Evolutionary conservation across 306 rosid genomes (phyloP), one percentile per base, ranked within the genome.

Genomic region (Prunus fruticosa): DNA sequence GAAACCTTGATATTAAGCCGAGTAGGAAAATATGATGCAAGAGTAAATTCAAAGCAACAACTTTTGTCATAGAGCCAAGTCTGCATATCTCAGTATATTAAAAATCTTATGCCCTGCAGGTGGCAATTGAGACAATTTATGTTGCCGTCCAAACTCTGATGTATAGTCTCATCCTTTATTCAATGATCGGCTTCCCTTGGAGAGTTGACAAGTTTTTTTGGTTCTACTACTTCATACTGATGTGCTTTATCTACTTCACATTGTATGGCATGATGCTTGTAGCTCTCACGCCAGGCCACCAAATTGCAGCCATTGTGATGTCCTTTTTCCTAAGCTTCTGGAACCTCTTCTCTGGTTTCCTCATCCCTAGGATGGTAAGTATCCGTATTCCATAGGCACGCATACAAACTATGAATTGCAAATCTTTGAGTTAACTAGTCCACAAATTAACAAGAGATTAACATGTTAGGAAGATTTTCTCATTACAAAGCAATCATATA

Each of bases 231-330:
- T 88, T 82, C 77, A 69, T 84, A 41, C 78, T 78, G 83, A 80
- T 74, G 81, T 78, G 87, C 75, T 84, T 82, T 57, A 80, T 84
- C 76, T 84, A 71, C 84, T 89, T 84, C 84, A 89, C 90, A 64
- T 82, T 89, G 34, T 89, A 89, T 43, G 93, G 93, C 30, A 85
- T 89, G 91, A 85, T 89, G 93, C 73, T 77, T 64, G 85, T 79
- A 16, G 87, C 90, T 82, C 85, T 89, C 5, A 89, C 89, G 61
- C 91, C 91, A n/a, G 83, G 82, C 73, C 79, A 84, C 51, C 84
- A 83, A 69, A 81, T 87, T 75, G 93, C 93, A 27, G 81, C 88
- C 65, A 77, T 85, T 64, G 63, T 77, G 32, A 87, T 85, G 89
- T 68, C 89, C 75, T 85, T 87, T 82, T 89, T 84, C 49, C 80